phyloP scores from a whole-genome alignment of 1,284 basidiomycete species.

The Lignosus rhinocerotis region DNA sequence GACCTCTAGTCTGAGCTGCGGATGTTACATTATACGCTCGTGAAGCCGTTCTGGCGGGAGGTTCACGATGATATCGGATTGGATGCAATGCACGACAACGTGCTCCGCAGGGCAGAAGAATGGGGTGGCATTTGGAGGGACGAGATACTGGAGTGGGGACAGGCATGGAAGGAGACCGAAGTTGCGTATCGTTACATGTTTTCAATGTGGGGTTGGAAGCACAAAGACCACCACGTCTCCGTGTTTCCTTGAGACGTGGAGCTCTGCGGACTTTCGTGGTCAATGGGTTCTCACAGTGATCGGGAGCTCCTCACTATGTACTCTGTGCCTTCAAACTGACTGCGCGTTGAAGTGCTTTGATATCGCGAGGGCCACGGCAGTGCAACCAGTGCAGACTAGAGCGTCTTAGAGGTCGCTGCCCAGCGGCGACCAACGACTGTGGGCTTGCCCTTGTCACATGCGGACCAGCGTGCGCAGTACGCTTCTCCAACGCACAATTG shows the following conservation, averaged over 20 bases:
- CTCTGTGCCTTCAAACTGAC: too few species aligned
- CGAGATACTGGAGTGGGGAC: constrained; percentile 37
- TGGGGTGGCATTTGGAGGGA: constrained; percentile 8
- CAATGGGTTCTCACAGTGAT: too few species aligned
- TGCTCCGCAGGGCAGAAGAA: constrained; percentile 16
- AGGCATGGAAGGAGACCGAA: constrained; percentile 32
- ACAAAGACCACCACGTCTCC: not conserved
- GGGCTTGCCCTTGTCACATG: too few species aligned
- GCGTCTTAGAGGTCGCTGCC: too few species aligned
- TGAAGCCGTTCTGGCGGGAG: constrained; percentile 35
- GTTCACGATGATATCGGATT: constrained; percentile 26
- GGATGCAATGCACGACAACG: constrained; percentile 24
- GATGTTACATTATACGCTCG: constrained; percentile 44
- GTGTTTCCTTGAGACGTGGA: not conserved
- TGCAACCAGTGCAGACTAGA: too few species aligned
- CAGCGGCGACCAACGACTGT: too few species aligned
- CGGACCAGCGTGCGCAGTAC: too few species aligned
- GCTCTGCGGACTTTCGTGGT: not conserved
- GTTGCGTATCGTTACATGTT: constrained; percentile 18
- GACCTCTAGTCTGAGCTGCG: constrained; percentile 36
- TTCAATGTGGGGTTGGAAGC: constrained; percentile 9
- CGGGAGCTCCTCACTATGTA: too few species aligned
- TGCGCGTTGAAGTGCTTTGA: too few species aligned
- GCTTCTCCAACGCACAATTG: too few species aligned
- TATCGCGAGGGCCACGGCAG: too few species aligned